Base-by-base conservation (phyloP, 306 rosid species). In the Sicyos baderoa region DNA sequence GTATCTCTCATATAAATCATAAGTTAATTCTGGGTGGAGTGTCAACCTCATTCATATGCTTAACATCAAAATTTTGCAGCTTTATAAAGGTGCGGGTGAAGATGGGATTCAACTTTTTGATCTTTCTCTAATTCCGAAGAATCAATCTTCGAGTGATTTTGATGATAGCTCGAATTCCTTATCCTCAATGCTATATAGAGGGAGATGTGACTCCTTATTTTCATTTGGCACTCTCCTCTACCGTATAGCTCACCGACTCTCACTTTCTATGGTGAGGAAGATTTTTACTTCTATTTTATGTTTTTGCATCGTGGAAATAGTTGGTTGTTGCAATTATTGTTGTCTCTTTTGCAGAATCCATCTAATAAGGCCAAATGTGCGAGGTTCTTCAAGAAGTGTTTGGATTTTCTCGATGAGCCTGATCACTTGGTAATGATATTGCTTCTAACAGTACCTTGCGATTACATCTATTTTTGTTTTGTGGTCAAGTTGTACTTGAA, bases 31-130 rank as follows among this genome's bases (percentile, higher is more conserved):
- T 21, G 16, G 22, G 17, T 42, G 70, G 70, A 25, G 1, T 2
- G 42, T 12, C 1, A 66, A 42, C 54, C 54, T 22, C 14, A 8
- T 13, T 19, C 18, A 19, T 42, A 44, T 64, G 14, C 42, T 76
- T 75, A 72, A 70, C 76, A 35, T 61, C 8, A 53, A 49, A 71
- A 60, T 72, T 75, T 72, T 89, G 75, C 91, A 92, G 98, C 95
- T 92, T 64, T 86, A 89, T 78, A 92, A 92, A 85, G 91, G 96
- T 79, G 91, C 93, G 11, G 95, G 95, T 74, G 98, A 92, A 83
- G 91, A 92, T 84, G 88, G 79, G 32, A 92, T 92, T 72, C 98
- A 92, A 78, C 98, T 92, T 78, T 92, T 92, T 70, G 95, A 92
- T 85, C 93, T 92, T 71, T 86, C 98, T 72, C 82, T 82, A 68